These are phyloP conservation scores for Castanospermum australe DNA, from an alignment of 306 rosid genomes.

Conservation along the genomic window DNA sequence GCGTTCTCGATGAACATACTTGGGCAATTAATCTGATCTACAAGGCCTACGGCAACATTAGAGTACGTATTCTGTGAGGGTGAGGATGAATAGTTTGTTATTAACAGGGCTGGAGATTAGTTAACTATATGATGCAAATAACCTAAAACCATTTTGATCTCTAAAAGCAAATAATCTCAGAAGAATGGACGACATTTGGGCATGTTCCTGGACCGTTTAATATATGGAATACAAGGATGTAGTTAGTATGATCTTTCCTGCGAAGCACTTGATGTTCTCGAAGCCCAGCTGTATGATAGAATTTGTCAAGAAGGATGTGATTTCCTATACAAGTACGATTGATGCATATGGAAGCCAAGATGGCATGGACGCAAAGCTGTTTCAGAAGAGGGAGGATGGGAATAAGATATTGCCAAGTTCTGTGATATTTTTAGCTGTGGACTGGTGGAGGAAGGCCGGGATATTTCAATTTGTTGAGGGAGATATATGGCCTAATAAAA, in stretches of 20 bases:
- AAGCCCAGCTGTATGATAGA: slow-evolving; percentile 19
- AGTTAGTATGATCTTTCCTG: no score
- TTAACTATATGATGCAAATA: no score
- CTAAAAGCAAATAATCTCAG: no score
- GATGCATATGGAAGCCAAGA: slow-evolving; percentile 39
- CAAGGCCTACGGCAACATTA: no score
- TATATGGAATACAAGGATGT: no score
- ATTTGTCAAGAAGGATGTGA: slow-evolving; percentile 23
- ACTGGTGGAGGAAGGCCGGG: slow-evolving; percentile 41
- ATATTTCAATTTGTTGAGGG: slow-evolving; percentile 25
- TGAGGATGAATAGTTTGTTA: neutral
- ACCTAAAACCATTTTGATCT: neutral
- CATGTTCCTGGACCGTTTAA: no score
- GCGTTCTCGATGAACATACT: no score
- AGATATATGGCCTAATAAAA: slow-evolving; percentile 30
- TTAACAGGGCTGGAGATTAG: neutral
- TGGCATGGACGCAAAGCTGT: slow-evolving; percentile 39
- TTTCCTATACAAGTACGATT: slow-evolving; percentile 45
- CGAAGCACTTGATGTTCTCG: no score
- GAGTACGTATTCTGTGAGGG: no score
- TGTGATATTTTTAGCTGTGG: slow-evolving; percentile 34
- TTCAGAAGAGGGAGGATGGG: slow-evolving; percentile 18
- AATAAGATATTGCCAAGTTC: slow-evolving; percentile 26
- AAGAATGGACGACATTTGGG: no score
- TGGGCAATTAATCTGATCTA: no score